phyloP scores from a whole-genome alignment of 129 eudicot species.

The Flaveria trinervia region DNA sequence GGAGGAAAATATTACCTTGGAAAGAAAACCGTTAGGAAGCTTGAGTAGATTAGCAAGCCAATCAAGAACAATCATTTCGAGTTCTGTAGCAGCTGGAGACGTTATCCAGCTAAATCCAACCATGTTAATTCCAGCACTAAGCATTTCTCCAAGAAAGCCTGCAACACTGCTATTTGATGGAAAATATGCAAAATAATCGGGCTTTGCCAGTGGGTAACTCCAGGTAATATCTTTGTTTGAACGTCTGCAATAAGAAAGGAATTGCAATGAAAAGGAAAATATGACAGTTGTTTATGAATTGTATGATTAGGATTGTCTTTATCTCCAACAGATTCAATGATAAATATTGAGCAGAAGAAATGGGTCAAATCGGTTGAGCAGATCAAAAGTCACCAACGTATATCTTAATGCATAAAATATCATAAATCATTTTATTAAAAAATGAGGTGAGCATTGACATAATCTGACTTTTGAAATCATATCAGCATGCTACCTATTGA shows the following conservation, averaged over 20 bases:
- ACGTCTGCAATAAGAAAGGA: constrained; percentile 52
- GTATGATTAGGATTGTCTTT: not conserved
- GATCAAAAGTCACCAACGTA: not conserved
- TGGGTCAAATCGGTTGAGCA: not conserved
- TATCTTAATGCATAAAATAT: not conserved
- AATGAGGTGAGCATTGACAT: not conserved
- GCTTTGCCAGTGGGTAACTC: constrained; percentile 99
- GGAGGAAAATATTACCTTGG: constrained; percentile 48
- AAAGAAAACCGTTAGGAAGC: constrained; percentile 77
- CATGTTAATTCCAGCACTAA: constrained; percentile 94
- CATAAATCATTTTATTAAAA: not conserved
- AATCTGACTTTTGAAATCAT: not conserved
- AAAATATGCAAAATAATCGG: constrained; percentile 80
- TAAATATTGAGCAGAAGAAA: not conserved
- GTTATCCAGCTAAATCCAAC: constrained; percentile 99
- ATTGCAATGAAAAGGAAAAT: constrained; percentile 12
- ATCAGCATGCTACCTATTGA: not conserved
- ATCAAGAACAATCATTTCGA: constrained; percentile 88
- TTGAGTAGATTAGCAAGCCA: constrained; percentile 95
- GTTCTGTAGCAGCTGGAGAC: constrained; percentile 98
- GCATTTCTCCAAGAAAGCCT: constrained; percentile 97
- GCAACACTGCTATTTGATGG: constrained; percentile 92
- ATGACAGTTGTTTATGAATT: not conserved
- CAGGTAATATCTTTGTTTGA: constrained; percentile 75
- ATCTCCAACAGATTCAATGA: not conserved